Evolutionary conservation across 1,284 basidiomycete genomes (phyloP), one percentile per base, ranked within the genome.

Genomic region (Schizophyllum commune): DNA sequence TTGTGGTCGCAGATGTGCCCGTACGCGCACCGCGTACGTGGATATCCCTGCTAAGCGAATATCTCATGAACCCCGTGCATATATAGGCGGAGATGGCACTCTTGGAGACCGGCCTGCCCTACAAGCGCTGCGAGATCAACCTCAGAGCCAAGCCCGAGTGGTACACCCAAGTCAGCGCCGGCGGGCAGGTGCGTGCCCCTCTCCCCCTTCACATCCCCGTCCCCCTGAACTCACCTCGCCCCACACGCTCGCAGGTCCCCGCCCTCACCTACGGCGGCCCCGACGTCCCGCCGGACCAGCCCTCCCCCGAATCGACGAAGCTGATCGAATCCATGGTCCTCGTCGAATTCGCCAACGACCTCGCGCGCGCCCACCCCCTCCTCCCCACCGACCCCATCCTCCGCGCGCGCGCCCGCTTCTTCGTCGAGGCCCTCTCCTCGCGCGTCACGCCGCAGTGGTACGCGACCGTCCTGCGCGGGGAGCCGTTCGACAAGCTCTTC

Each of bases 111-210:
- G 78, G 79, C 8, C 77, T 79, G 1, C 68, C 77, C 0, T 82
- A 75, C 67, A 80, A 76, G 27, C 68, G 74, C 32, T 83, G 75
- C 64, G 75, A 82, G 64, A 80, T 88, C 61, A 81, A 88, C 66
- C 70, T 88, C 32, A 61, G 68, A 64, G 82, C 85, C 74, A 88
- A 88, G 73, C 86, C 87, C 0, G 77, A 75, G 57, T 86, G 85
- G 86, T 87, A 84, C 68, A 11, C 39, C 3, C 76, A 82, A 63
- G 78, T 89, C 34, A 88, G 88, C 71, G 81, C 82, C 0, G 83
- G 80, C 0, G 79, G 80, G 69, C 86, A 88, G 76, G 85, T 84
- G 66, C 52, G 21, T 21, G 11, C 17, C 54, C 9, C 8, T 17
- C 13, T 8, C 17, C 39, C 39, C 9, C 17, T 8, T 9, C 9